Percentiles rank a stretch among this genome's conserved stretches.
phyloP scores from a whole-genome alignment of 148 eudicot genomes.

The Fagopyrum esculentum region DNA sequence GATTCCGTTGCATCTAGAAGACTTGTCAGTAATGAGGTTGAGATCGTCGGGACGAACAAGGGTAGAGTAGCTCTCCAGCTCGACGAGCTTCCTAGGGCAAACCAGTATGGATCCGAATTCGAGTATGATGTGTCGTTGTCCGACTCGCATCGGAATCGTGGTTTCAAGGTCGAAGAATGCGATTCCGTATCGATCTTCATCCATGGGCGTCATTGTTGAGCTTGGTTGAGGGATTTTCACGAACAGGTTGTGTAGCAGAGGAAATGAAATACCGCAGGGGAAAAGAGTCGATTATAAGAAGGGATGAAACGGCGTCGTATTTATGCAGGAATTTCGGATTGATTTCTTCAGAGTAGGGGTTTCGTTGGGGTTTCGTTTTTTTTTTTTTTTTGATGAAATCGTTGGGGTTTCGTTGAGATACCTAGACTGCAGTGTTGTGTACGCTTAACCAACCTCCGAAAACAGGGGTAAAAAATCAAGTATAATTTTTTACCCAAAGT shows the following conservation, averaged over 20 bases:
- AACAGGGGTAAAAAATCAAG: not conserved
- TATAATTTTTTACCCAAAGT: no score
- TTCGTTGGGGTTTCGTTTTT: constrained; percentile 2
- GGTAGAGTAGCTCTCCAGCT: constrained; percentile 68
- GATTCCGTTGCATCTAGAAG: constrained; percentile 65
- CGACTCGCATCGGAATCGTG: constrained; percentile 55
- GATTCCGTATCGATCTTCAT: constrained; percentile 46
- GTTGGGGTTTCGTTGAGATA: constrained; percentile 4
- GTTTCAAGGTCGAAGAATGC: constrained; percentile 91
- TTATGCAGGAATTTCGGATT: not conserved
- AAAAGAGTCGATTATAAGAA: not conserved
- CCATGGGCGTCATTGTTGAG: constrained; percentile 4
- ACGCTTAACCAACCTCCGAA: not conserved
- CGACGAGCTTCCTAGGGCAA: constrained; percentile 71
- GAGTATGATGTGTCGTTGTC: constrained; percentile 43
- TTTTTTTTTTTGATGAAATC: no score
- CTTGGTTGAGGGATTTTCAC: not conserved
- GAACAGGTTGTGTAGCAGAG: not conserved
- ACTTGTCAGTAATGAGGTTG: constrained; percentile 31
- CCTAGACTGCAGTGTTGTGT: not conserved
- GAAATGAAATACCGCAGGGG: not conserved
- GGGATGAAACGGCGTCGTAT: not conserved
- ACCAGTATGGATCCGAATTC: constrained; percentile 92
- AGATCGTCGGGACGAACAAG: constrained; percentile 54
- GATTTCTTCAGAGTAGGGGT: not conserved